phyloP scores from a whole-genome alignment of 768 basidiomycete species.

The Russula sp. region DNA sequence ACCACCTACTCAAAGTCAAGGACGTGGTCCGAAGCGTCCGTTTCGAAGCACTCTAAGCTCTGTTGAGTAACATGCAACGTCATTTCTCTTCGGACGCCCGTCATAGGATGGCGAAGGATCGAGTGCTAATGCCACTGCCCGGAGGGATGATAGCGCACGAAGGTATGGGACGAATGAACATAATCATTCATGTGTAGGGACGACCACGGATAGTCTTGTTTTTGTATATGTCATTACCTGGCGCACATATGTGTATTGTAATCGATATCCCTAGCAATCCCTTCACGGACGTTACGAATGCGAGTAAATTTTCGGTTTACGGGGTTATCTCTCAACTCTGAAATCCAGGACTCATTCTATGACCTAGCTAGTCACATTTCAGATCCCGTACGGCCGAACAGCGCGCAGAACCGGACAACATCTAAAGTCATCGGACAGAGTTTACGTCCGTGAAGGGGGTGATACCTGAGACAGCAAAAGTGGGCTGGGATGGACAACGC shows the following conservation, averaged over 20 bases:
- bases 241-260: slow-evolving; percentile 8
- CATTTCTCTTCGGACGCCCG: slow-evolving; percentile 56
- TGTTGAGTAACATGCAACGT: slow-evolving; percentile 62
- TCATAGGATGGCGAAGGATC: slow-evolving; percentile 23
- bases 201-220: slow-evolving; percentile 1
- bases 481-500: slow-evolving; percentile 10
- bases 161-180: slow-evolving; percentile 13
- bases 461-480: slow-evolving; percentile 49
- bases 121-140: neutral
- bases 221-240: slow-evolving; percentile 13
- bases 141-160: slow-evolving; percentile 12
- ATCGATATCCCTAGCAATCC: slow-evolving; percentile 10
- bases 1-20: slow-evolving; percentile 35
- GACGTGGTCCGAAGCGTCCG: slow-evolving; percentile 56
- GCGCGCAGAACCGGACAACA: neutral
- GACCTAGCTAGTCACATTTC: neutral
- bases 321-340: neutral
- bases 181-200: neutral
- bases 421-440: neutral
- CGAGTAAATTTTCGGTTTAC: neutral
- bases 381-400: neutral
- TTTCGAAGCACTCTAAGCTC: slow-evolving; percentile 60
- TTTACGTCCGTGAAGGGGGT: slow-evolving; percentile 66
- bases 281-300: neutral
- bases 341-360: neutral